phyloP scores from a whole-genome alignment of 1,284 basidiomycete species.

The Ganoderma lingzhi region DNA sequence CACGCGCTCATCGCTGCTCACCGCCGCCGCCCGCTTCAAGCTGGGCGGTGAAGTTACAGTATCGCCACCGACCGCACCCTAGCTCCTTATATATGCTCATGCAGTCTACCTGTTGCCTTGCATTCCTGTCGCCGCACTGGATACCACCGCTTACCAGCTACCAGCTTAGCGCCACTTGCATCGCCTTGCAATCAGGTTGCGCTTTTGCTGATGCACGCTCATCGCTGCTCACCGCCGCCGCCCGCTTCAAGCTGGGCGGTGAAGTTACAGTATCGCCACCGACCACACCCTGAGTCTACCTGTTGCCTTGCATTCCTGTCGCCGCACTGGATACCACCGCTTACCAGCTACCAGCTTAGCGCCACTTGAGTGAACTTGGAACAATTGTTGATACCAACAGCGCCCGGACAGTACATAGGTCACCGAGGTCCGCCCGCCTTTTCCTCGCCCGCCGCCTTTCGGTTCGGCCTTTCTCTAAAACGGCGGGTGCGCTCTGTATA shows the following conservation, averaged over 20 bases:
- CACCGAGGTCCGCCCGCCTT: slow-evolving; percentile 27
- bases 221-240: too few species aligned
- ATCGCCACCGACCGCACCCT: neutral
- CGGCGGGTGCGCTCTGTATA: slow-evolving; percentile 9
- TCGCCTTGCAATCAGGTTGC: too few species aligned
- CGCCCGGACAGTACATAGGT: slow-evolving; percentile 17
- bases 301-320: slow-evolving; percentile 2
- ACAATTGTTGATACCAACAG: slow-evolving; percentile 18
- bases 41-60: neutral
- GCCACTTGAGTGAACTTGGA: neutral
- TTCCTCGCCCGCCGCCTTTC: neutral
- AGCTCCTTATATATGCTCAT: too few species aligned
- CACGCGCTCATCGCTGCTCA: neutral
- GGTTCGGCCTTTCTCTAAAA: slow-evolving; percentile 1
- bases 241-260: neutral
- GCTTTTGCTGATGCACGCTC: too few species aligned
- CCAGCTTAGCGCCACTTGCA: neutral
- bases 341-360: neutral
- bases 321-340: neutral
- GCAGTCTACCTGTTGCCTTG: neutral
- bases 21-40: neutral
- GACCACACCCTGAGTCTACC: neutral
- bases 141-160: neutral
- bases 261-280: neutral
- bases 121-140: neutral